phyloP scores from a whole-genome alignment of 2,329 filamentous ascomycete species.

The Acrocalymma vagum region DNA sequence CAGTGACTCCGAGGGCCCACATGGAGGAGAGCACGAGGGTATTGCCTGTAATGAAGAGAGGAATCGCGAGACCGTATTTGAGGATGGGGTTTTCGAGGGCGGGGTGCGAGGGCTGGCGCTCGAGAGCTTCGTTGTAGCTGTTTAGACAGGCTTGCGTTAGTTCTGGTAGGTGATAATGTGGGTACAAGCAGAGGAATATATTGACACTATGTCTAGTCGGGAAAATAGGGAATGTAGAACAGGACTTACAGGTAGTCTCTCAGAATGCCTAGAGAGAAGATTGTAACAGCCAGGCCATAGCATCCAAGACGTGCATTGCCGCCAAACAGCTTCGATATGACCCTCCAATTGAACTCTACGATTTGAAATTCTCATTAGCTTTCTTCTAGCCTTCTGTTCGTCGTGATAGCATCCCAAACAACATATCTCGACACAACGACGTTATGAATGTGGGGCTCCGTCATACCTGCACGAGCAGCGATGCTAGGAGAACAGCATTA shows the following conservation, averaged over 20 bases:
- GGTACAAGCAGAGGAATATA: conserved; percentile 2
- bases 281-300: conserved; percentile 86
- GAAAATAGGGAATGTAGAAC: neutral
- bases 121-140: conserved; percentile 85
- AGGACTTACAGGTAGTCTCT: conserved; percentile 69
- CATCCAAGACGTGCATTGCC: conserved; percentile 82
- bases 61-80: conserved; percentile 72
- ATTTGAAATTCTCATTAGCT: too few relatives aligned
- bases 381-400: too few relatives aligned
- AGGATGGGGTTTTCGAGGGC: conserved; percentile 69
- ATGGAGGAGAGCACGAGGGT: conserved; percentile 87
- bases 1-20: conserved; percentile 90
- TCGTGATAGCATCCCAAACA: too few relatives aligned
- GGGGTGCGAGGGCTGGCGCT: conserved; percentile 77
- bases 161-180: neutral
- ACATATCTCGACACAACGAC: too few relatives aligned
- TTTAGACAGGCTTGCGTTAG: conserved; percentile 29
- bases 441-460: too few relatives aligned
- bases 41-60: conserved; percentile 79
- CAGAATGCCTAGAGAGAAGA: conserved; percentile 90
- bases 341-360: conserved; percentile 88
- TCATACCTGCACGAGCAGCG: conserved; percentile 79
- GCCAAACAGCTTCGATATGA: conserved; percentile 85
- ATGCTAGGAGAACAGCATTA: conserved; percentile 63
- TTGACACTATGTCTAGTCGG: too few relatives aligned